Evolutionary conservation across 176 grass and related monocot species (phyloP).

Genomic region (Otatea glauca): DNA sequence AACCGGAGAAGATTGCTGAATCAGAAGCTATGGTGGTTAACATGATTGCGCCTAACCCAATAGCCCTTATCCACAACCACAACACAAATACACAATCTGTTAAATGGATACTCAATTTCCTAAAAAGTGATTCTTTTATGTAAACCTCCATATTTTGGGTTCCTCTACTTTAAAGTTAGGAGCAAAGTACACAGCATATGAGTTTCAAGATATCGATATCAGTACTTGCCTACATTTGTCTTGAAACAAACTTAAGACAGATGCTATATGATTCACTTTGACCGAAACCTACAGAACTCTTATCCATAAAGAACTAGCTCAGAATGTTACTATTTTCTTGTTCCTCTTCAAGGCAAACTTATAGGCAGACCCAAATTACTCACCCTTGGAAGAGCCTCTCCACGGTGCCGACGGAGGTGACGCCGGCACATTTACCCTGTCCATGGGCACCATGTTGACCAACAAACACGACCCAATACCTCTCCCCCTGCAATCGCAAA

Average conservation of each 20-base stretch:
- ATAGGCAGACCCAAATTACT: neutral
- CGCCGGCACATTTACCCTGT: constrained; percentile 17
- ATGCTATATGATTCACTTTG: neutral
- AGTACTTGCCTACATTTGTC: neutral
- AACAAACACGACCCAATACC: neutral
- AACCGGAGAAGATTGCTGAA: neutral
- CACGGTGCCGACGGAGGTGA: neutral
- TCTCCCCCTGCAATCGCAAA: constrained; percentile 3
- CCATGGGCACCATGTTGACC: constrained; percentile 55
- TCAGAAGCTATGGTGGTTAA: neutral
- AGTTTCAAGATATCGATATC: neutral
- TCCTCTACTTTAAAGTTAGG: neutral
- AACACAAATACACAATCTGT: neutral
- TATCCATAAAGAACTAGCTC: neutral
- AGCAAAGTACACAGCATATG: neutral
- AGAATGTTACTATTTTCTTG: neutral
- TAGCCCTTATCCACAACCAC: neutral
- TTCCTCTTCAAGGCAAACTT: neutral
- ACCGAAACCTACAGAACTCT: neutral
- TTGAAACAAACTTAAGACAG: neutral
- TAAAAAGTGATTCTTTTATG: neutral
- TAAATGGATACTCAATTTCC: neutral
- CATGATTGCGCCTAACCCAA: neutral
- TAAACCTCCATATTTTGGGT: neutral
- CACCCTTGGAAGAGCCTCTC: constrained; percentile 37